Conservation (phyloP, 2,329 filamentous ascomycete genomes). For the Nannizzia gypsea region DNA sequence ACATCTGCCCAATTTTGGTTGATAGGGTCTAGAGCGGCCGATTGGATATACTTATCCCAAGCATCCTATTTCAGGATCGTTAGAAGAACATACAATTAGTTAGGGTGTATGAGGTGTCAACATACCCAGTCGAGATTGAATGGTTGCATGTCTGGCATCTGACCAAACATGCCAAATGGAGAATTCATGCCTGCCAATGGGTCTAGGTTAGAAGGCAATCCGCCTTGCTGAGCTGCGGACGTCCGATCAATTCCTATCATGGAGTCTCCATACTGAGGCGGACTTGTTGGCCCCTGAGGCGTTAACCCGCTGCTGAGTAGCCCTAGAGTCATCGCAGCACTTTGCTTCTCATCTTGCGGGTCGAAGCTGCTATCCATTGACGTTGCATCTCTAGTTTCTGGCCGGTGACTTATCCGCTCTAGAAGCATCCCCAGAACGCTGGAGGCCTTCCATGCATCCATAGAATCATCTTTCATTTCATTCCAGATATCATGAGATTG, state of each 20-base stretch:
- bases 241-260: constrained; percentile 19
- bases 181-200: constrained; percentile 33
- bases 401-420: constrained; percentile 50
- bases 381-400: constrained; percentile 18
- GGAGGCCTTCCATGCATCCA: constrained; percentile 83
- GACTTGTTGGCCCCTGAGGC: constrained; percentile 30
- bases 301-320: constrained; percentile 54
- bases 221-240: constrained; percentile 18
- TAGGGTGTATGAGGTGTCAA: constrained; percentile 12
- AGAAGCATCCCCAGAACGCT: constrained; percentile 75
- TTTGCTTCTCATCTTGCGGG: constrained; percentile 48
- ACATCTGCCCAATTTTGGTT: constrained; percentile 29
- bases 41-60: constrained; percentile 59
- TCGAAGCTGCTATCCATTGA: constrained; percentile 22
- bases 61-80: constrained; percentile 41
- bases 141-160: constrained; percentile 43
- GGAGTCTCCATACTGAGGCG: constrained; percentile 21
- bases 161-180: constrained; percentile 46
- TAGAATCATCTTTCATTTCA: constrained; percentile 59
- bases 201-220: constrained; percentile 14
- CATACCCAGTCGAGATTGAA: constrained; percentile 53
- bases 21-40: constrained; percentile 36
- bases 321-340: constrained; percentile 58
- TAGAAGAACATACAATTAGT: constrained; percentile 12
- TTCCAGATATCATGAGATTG: constrained; percentile 69